Conservation (phyloP, 164 flowering plant genomes). For the Buxus sempervirens region DNA sequence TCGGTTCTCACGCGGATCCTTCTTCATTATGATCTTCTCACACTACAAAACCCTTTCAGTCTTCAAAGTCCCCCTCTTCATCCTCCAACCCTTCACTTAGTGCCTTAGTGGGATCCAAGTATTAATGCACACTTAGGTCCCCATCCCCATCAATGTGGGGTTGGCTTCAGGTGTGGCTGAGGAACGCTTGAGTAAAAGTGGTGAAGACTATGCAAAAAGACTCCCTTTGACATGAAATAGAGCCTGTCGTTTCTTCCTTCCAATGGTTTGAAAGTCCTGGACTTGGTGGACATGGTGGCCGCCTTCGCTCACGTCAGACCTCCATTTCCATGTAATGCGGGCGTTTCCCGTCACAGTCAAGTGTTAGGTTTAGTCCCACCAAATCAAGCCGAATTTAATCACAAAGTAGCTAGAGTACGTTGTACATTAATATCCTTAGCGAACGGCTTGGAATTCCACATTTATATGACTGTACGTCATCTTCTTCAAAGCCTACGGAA, state of each 20-base stretch:
- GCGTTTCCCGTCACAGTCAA: not conserved
- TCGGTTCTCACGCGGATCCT: not conserved
- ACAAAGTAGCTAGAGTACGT: too few relatives aligned
- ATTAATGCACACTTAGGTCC: conserved; percentile 30
- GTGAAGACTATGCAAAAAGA: too few relatives aligned
- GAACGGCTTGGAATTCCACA: not conserved
- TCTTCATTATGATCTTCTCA: not conserved
- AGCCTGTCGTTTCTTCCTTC: conserved; percentile 21
- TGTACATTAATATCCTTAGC: not conserved
- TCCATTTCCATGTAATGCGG: not conserved
- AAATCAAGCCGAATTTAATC: not conserved
- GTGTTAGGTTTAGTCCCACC: conserved; percentile 10
- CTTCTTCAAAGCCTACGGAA: too few relatives aligned
- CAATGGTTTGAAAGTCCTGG: conserved; percentile 8
- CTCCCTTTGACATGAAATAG: too few relatives aligned
- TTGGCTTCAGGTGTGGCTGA: not conserved
- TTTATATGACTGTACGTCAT: too few relatives aligned
- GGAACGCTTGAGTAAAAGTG: conserved; percentile 6
- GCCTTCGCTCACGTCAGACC: conserved; percentile 6
- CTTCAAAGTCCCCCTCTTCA: not conserved
- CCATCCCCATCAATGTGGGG: conserved; percentile 11
- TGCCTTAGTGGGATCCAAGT: conserved; percentile 32
- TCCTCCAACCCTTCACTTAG: conserved; percentile 2
- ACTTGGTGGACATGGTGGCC: conserved; percentile 13
- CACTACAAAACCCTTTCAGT: not conserved